Percentiles rank a stretch among this genome's conserved stretches.
Evolutionary conservation across 2,329 filamentous ascomycete species (phyloP).

Genomic region (Fusarium sp.): DNA sequence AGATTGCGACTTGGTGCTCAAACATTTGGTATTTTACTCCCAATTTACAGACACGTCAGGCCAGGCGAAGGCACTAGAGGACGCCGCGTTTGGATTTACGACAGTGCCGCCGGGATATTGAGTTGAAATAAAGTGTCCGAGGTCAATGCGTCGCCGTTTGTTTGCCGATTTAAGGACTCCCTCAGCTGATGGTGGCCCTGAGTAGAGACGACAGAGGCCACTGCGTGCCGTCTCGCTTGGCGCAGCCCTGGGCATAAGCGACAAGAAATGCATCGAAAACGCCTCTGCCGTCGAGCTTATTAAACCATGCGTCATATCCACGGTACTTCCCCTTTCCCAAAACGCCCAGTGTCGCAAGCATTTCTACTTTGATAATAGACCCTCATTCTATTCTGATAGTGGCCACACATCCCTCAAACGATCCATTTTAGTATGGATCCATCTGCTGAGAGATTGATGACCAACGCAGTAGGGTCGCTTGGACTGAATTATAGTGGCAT

Average conservation of each 20-base stretch:
- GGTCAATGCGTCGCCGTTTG: conserved; percentile 26
- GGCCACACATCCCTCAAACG: conserved; percentile 11
- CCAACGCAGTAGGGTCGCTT: conserved; percentile 15
- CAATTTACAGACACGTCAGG: conserved; percentile 32
- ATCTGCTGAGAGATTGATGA: conserved; percentile 20
- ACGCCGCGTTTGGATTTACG: conserved; percentile 24
- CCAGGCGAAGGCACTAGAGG: conserved; percentile 15
- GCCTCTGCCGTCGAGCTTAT: conserved; percentile 29
- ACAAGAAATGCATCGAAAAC: conserved; percentile 16
- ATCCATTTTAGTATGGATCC: conserved; percentile 17
- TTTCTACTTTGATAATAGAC: conserved; percentile 3
- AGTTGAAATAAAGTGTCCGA: conserved; percentile 15
- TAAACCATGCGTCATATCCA: conserved; percentile 5
- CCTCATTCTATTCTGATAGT: conserved; percentile 6
- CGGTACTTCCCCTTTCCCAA: background rate
- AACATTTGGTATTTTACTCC: conserved; percentile 37
- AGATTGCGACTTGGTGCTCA: conserved; percentile 5
- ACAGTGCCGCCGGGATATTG: conserved; percentile 19
- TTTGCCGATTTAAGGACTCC: conserved; percentile 30
- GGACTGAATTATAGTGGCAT: conserved; percentile 17
- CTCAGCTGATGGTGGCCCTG: conserved; percentile 36
- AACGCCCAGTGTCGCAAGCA: background rate
- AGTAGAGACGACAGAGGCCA: conserved; percentile 7
- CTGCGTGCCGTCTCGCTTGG: conserved; percentile 27
- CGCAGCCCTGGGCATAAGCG: conserved; percentile 19